Base-by-base conservation (phyloP, 805 yeast genomes). In the Wickerhamiella occidentalis region DNA sequence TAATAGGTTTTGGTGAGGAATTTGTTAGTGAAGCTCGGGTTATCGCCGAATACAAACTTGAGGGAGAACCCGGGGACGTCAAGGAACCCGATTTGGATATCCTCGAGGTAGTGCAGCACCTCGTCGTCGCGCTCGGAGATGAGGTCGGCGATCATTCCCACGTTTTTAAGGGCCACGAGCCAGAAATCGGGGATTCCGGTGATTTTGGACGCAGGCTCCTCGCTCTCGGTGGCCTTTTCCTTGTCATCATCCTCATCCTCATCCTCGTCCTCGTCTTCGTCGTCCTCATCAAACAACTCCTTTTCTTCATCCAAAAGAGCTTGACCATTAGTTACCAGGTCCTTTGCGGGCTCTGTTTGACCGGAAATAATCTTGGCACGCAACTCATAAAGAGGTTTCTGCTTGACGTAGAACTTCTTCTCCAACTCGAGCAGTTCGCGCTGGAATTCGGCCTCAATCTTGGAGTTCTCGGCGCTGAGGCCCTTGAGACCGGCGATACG, bases 151-250 rank as follows among this genome's bases (percentile, higher is more conserved):
- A 88, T 78, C 25, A 84, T 79, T 25, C 79, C 77, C 58, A 92
- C 72, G 68, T 88, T 92, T 65, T 83, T 90, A 67, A 92, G 71
- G 5, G 97, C 94, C 17, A 97, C 92, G 60, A 90, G 74, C 98
- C 98, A 92, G 73, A 92, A 92, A 45, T 83, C 79, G 51, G 98
- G 97, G 57, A 92, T 77, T 55, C 98, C 98, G 54, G 72, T 72
- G 18, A 66, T 70, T 26, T 65, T 70, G n/a, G n/a, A n/a, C n/a
- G n/a, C n/a, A n/a, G n/a, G n/a, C n/a, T n/a, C n/a, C n/a, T n/a
- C n/a, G n/a, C n/a, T n/a, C n/a, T n/a, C n/a, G n/a, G n/a, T n/a
- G n/a, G n/a, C 60, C 19, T 56, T 61, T n/a, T 55, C 61, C 9
- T 54, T 63, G 3, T 22, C 30, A n/a, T 37, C 7, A 15, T 29